Percentiles rank a stretch among this genome's conserved stretches.
These are phyloP conservation scores for Malus sieversii DNA, from an alignment of 306 rosid genomes.

Conservation along the genomic window DNA sequence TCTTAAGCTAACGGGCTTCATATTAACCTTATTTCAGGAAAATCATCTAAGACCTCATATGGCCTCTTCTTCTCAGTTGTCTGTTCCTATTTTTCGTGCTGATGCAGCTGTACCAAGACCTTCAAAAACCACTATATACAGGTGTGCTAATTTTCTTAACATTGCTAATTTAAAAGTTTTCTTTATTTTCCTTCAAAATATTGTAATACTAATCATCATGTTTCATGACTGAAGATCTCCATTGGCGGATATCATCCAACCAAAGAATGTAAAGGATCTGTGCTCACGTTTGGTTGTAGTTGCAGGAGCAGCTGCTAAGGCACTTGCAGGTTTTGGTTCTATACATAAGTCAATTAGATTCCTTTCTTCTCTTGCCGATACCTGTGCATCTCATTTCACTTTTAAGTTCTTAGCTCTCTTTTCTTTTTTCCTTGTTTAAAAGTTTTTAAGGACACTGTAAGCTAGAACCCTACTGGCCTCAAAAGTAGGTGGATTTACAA, in stretches of 20 bases:
- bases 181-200: not conserved
- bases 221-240: conserved; percentile 53
- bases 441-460: not conserved
- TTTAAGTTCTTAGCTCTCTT: not conserved
- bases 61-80: conserved; percentile 19
- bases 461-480: not conserved
- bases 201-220: not conserved
- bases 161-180: not conserved
- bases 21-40: conserved; percentile 34
- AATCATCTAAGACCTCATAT: conserved; percentile 27
- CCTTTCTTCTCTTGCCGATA: conserved; percentile 1
- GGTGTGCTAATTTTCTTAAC: conserved; percentile 30
- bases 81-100: conserved; percentile 22
- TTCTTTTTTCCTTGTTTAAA: not conserved
- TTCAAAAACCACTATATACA: conserved; percentile 38
- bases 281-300: conserved; percentile 61
- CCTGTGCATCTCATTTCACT: not conserved
- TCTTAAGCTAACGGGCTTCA: not conserved
- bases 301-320: conserved; percentile 42
- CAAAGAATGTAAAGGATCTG: conserved; percentile 54
- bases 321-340: conserved; percentile 50
- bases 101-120: conserved; percentile 34
- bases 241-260: conserved; percentile 53
- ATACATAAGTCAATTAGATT: conserved; percentile 12
- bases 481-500: not conserved